Base-by-base conservation (phyloP, 176 grass and related monocot genomes). In the Puya raimondii region DNA sequence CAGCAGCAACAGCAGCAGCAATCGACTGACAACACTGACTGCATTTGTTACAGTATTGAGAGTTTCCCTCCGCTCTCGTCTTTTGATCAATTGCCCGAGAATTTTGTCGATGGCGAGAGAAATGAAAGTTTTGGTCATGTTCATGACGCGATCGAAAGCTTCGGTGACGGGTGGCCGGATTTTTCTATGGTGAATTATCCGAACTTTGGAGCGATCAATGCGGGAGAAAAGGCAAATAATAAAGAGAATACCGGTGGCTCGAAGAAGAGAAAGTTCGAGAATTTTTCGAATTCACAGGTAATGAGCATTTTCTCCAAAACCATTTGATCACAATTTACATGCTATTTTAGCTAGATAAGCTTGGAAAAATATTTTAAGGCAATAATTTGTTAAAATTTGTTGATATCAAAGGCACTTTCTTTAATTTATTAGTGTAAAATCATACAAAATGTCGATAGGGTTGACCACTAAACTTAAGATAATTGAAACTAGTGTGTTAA, bases 221-320 rank as follows among this genome's bases (percentile, higher is more conserved):
- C 20, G 21, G 49, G 48, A 12, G 68, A 51, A 27, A 59, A 67
- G 64, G 51, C 69, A 23, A 79, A 53, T 56, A 69, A 58, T 49
- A 64, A 76, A 8, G 64, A 63, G 22, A 52, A 63, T 53, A 72
- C 58, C 12, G 52, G 17, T 27, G 78, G 61, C 63, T 49, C 74
- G 0, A 82, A 66, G 72, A 99, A 90, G 81, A 93, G 90, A 72
- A 91, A 72, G 58, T 65, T 63, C 8, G 84, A 80, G 10, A 74
- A 50, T 23, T 76, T 50, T 63, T 11, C 56, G 5, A 82, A 79
- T 12, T 59, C 79, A 67, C 92, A 91, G 94, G 87, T 93, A 75
- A 88, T 76, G 2, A 29, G 16, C 47, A 9, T 22, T 27, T 14
- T 21, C 63, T 63, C 21, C 29, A 67, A 13, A 47, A 66, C 25